Conservation (phyloP, 1,139 yeast species). For the Scheffersomyces insectosa region DNA sequence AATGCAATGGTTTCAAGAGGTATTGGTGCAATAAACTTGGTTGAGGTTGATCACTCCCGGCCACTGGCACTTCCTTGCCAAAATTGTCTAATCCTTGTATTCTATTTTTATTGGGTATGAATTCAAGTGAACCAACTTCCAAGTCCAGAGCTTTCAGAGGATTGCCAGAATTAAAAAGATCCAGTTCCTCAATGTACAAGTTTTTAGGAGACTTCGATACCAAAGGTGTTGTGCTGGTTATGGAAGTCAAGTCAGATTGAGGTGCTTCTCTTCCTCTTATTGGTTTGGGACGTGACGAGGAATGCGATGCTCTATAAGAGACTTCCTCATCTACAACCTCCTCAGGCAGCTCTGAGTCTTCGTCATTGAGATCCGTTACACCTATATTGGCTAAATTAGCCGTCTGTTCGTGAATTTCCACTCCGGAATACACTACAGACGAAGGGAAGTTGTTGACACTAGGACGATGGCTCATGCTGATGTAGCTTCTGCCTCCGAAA, state of each 20-base stretch:
- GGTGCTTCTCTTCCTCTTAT: neutral
- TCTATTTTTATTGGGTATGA: neutral
- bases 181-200: conserved; percentile 4
- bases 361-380: conserved; percentile 45
- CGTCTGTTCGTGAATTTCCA: conserved; percentile 61
- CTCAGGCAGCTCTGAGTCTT: neutral
- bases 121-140: conserved; percentile 9
- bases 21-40: conserved; percentile 13
- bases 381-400: conserved; percentile 63
- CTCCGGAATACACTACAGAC: conserved; percentile 47
- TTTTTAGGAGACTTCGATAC: conserved; percentile 3
- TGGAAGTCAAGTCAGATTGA: conserved; percentile 1
- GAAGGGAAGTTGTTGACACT: conserved; percentile 21
- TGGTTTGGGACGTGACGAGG: neutral
- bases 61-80: neutral
- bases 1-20: conserved; percentile 44
- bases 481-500: conserved; percentile 47
- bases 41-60: neutral
- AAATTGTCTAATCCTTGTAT: neutral
- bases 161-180: neutral
- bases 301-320: conserved; percentile 1
- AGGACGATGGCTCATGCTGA: conserved; percentile 28
- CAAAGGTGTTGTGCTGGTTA: conserved; percentile 5
- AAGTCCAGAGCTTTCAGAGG: conserved; percentile 6
- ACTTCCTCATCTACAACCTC: neutral